These are phyloP conservation scores for Lichtheimia hyalospora DNA, from an alignment of 371 early-diverging fungal species.

Conservation along the genomic window DNA sequence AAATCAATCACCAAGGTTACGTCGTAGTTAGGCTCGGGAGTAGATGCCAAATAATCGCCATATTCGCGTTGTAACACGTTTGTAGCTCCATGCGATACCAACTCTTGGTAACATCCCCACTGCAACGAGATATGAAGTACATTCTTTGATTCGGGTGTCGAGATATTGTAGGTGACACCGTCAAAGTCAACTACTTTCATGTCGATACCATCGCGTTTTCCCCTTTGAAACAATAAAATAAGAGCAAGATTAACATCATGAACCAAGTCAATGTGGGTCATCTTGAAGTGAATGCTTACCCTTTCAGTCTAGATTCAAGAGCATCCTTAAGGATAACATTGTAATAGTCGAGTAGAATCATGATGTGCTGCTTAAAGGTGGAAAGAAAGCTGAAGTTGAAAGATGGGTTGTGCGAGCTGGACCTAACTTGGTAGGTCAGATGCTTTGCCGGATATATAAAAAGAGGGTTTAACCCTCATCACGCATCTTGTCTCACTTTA, in stretches of 20 bases:
- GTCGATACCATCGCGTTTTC: slow-evolving; percentile 80
- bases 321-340: slow-evolving; percentile 69
- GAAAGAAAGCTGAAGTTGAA: slow-evolving; percentile 3
- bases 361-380: slow-evolving; percentile 14
- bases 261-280: neutral
- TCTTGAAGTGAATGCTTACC: slow-evolving; percentile 31
- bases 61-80: slow-evolving; percentile 82
- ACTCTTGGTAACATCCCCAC: slow-evolving; percentile 83
- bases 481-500: neutral
- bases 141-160: slow-evolving; percentile 74
- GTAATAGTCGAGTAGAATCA: slow-evolving; percentile 73
- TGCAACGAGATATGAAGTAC: slow-evolving; percentile 76
- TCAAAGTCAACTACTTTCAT: slow-evolving; percentile 94
- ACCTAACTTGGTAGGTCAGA: neutral
- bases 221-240: slow-evolving; percentile 43
- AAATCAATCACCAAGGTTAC: slow-evolving; percentile 84
- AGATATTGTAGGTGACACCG: slow-evolving; percentile 85
- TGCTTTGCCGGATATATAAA: too few species aligned
- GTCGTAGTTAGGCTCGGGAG: slow-evolving; percentile 80
- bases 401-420: neutral
- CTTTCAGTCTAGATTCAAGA: slow-evolving; percentile 55
- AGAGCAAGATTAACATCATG: neutral
- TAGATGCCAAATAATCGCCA: slow-evolving; percentile 60
- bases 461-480: neutral
- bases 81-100: slow-evolving; percentile 78